Base-by-base conservation (phyloP, 2,329 filamentous ascomycete species). In the Sordariomycetes sp. region DNA sequence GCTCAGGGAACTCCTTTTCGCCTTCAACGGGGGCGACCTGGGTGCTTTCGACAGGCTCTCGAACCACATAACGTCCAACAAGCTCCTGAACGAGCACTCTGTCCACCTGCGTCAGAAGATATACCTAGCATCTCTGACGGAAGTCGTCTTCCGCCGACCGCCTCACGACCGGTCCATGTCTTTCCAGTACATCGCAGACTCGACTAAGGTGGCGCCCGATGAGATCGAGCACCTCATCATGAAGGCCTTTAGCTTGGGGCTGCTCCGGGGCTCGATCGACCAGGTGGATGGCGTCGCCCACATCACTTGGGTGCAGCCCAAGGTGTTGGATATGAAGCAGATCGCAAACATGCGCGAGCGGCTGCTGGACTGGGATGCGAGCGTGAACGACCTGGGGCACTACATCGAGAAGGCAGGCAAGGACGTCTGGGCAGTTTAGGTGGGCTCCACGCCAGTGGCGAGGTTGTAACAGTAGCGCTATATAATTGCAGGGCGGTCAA, bases 301-400 rank as follows among this genome's bases (percentile, higher is more conserved):
- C 68, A 96, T 99, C 72, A 92, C 92, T 66, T 99, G 94, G 94
- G 94, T 99, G 59, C 94, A 99, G 75, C 94, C 94, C 24, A 97
- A 97, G 80, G 91, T 99, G 35, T 75, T 99, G 63, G 94, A 97
- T 70, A 90, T 91, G 84, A 85, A 84, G 72, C 94, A 97, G 76
- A 96, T 99, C 65, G 89, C 87, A 66, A 89, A 85, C 66, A 96
- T 99, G 92, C 83, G 89, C 65, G 79, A 83, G 67, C 79, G 94
- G 64, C 74, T 99, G 67, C 85, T 87, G 68, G 92, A 99, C 66
- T 99, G 94, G 94, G 91, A 96, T 69, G 85, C 86, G 55, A 96
- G 90, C 68, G 92, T 99, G 62, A 96, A 97, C 70, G 86, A 94
- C 71, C 78, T 99, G 58, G 92, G 92, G 61, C 94, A 95, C 75